A percentile compares a stretch with the other conserved stretches of the same genome.
These are phyloP conservation scores for Leishmania martiniquensis DNA, from an alignment of 208 protist genomes.

Conservation along the genomic window DNA sequence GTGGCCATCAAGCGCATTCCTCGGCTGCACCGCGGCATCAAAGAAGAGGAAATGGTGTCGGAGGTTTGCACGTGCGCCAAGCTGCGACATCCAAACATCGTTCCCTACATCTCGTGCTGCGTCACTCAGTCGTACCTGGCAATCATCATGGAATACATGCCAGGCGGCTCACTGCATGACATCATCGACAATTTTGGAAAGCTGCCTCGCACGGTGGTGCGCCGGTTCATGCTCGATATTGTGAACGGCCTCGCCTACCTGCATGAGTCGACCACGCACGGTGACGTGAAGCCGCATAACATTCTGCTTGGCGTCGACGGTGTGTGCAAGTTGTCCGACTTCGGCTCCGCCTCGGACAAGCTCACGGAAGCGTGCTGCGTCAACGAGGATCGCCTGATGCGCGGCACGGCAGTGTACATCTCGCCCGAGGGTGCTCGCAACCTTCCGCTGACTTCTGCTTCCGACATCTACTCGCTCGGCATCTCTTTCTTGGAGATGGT, in stretches of 20 bases:
- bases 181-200: slow-evolving; percentile 78
- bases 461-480: slow-evolving; percentile 86
- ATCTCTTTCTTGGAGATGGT: slow-evolving; percentile 83
- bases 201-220: slow-evolving; percentile 51
- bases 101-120: slow-evolving; percentile 75
- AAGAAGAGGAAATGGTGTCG: slow-evolving; percentile 57
- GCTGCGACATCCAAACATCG: slow-evolving; percentile 79
- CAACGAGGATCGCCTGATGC: slow-evolving; percentile 55
- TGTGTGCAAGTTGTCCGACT: slow-evolving; percentile 88
- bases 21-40: slow-evolving; percentile 60
- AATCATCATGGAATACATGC: slow-evolving; percentile 90
- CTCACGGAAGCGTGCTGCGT: slow-evolving; percentile 31
- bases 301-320: slow-evolving; percentile 81
- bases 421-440: slow-evolving; percentile 78
- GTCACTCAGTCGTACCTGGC: slow-evolving; percentile 63
- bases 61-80: slow-evolving; percentile 69
- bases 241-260: slow-evolving; percentile 78
- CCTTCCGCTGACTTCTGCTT: slow-evolving; percentile 51
- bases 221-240: slow-evolving; percentile 80
- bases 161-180: slow-evolving; percentile 73
- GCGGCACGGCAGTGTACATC: slow-evolving; percentile 85
- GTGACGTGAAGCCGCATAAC: slow-evolving; percentile 91
- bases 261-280: slow-evolving; percentile 78
- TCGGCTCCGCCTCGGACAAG: slow-evolving; percentile 75
- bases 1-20: slow-evolving; percentile 86